Evolutionary conservation across 1,284 basidiomycete genomes (phyloP), one percentile per base, ranked within the genome.

Genomic region (Ganoderma boninense): DNA sequence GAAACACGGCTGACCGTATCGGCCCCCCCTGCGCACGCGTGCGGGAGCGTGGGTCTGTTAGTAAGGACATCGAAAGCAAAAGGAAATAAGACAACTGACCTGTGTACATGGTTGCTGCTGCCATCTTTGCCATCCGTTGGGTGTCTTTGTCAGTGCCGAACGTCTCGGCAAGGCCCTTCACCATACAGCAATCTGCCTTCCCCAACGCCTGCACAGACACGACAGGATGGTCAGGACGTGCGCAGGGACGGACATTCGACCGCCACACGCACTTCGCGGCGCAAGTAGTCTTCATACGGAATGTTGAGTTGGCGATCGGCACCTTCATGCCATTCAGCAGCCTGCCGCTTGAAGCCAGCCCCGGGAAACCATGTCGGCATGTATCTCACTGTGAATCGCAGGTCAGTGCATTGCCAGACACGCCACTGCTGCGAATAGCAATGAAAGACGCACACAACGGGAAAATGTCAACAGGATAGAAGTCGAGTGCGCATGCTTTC

Each of bases 331-430:
- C 76, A 78, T 18, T 59, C 62, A 43, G 67, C 69, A 6, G 80
- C 82, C 32, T 73, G 38, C 10, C 72, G 70, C 64, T 82, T 77
- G 74, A 82, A 84, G 1, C 70, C 73, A 1, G 80, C 77, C 8
- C 82, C 82, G 18, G 83, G 83, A 49, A 83, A 75, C 82, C 83
- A 84, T 10, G 72, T 66, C 0, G 83, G 83, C 4, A 83, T 26
- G 62, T 80, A 72, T 32, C 73, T 73, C 64, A 83, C 82, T 82
- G 69, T 18, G 56, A n/a, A n/a, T n/a, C n/a, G 62, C 11, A 13
- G 4, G n/a, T n/a, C n/a, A n/a, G n/a, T n/a, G n/a, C n/a, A n/a
- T n/a, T n/a, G n/a, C n/a, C n/a, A n/a, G n/a, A n/a, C n/a, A n/a
- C n/a, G n/a, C n/a, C n/a, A n/a, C n/a, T n/a, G n/a, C n/a, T 56